Evolutionary conservation across 257 asterid species (phyloP).

Genomic region (Petunia axillaris): DNA sequence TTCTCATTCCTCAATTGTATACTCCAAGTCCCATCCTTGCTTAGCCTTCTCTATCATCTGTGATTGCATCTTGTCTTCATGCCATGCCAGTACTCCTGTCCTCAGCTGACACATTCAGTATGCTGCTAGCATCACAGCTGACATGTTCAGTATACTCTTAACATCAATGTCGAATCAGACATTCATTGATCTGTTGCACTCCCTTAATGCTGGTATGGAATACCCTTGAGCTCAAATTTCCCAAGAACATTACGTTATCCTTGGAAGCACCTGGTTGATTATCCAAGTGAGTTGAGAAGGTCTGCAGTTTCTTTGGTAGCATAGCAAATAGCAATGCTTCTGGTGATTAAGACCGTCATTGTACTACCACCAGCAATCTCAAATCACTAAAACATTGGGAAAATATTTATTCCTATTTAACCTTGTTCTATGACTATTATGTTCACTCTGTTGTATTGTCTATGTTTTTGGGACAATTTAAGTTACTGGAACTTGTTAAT

Average conservation of each 20-base stretch:
- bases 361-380: slow-evolving; percentile 27
- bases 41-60: slow-evolving; percentile 40
- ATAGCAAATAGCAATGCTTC: slow-evolving; percentile 46
- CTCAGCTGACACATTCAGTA: background rate
- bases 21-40: no score
- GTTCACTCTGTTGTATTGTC: no score
- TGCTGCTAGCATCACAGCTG: slow-evolving; percentile 31
- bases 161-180: slow-evolving; percentile 51
- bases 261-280: slow-evolving; percentile 53
- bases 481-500: background rate
- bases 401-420: no score
- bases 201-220: slow-evolving; percentile 48
- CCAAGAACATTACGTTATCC: slow-evolving; percentile 55
- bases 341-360: slow-evolving; percentile 51
- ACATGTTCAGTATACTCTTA: slow-evolving; percentile 47
- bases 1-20: slow-evolving; percentile 48
- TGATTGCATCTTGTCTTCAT: slow-evolving; percentile 48
- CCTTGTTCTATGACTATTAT: no score
- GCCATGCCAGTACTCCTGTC: slow-evolving; percentile 43
- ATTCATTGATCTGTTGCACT: slow-evolving; percentile 40
- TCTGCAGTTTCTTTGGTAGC: slow-evolving; percentile 52
- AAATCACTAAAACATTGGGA: no score
- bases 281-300: slow-evolving; percentile 52
- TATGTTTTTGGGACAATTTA: background rate
- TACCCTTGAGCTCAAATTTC: slow-evolving; percentile 51